Conservation (phyloP, 495 filamentous ascomycete genomes). For the Podospora pseudocomata region DNA sequence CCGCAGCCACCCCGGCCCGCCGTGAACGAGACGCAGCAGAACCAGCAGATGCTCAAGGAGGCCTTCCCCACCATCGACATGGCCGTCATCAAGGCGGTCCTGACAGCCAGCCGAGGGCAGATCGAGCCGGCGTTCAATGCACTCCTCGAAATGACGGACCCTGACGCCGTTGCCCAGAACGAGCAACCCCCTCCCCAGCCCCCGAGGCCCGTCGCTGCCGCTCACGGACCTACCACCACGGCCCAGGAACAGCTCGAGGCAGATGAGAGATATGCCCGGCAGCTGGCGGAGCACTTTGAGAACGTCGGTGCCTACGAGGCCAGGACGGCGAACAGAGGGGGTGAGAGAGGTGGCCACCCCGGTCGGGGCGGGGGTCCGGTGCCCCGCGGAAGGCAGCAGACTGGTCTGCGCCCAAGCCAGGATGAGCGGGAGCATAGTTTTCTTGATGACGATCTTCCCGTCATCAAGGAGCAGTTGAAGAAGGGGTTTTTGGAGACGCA, state of each 20-base stretch:
- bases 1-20: conserved; percentile 86
- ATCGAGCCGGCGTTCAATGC: conserved; percentile 97
- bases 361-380: conserved; percentile 18
- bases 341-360: conserved; percentile 20
- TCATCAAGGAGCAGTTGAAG: conserved; percentile 87
- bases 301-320: conserved; percentile 52
- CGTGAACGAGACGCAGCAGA: conserved; percentile 72
- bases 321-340: conserved; percentile 42
- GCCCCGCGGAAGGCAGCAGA: conserved; percentile 44
- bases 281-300: conserved; percentile 88
- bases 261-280: conserved; percentile 90
- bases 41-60: conserved; percentile 84
- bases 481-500: conserved; percentile 96
- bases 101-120: conserved; percentile 78
- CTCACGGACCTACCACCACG: conserved; percentile 48
- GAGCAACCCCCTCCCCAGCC: conserved; percentile 59
- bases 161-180: conserved; percentile 68
- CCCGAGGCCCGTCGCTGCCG: conserved; percentile 56
- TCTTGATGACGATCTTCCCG: conserved; percentile 91
- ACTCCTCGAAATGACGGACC: conserved; percentile 91
- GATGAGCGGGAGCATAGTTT: conserved; percentile 70
- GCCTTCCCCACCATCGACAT: conserved; percentile 85
- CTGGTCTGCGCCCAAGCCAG: conserved; percentile 42
- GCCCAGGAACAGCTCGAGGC: conserved; percentile 76
- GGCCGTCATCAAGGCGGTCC: conserved; percentile 79